These are phyloP conservation scores for Clohesyomyces aquaticus DNA, from an alignment of 495 filamentous ascomycete species.

Conservation along the genomic window DNA sequence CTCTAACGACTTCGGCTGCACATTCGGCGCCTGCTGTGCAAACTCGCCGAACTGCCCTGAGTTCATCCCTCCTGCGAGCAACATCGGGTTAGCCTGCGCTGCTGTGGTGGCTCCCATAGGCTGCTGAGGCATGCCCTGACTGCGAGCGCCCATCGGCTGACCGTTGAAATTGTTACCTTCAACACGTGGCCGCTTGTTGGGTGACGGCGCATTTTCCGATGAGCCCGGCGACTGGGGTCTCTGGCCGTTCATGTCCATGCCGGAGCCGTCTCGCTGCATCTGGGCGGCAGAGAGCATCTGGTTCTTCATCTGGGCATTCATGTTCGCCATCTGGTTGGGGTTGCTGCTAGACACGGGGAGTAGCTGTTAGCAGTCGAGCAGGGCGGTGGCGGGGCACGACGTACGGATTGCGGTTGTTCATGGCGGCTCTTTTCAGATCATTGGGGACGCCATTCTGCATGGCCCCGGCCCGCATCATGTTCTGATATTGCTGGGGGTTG, in stretches of 20 bases:
- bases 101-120: conserved; percentile 20
- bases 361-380: conserved; percentile 42
- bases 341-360: conserved; percentile 55
- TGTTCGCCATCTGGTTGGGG: conserved; percentile 58
- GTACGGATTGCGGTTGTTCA: conserved; percentile 75
- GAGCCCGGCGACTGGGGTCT: conserved; percentile 80
- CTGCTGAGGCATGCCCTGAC: conserved; percentile 52
- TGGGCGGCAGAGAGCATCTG: conserved; percentile 66
- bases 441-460: conserved; percentile 56
- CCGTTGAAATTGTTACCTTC: conserved; percentile 73
- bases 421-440: conserved; percentile 70
- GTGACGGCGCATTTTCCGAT: conserved; percentile 86
- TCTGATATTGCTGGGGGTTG: conserved; percentile 51
- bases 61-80: conserved; percentile 78
- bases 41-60: conserved; percentile 71
- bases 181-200: conserved; percentile 82
- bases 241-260: conserved; percentile 82
- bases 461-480: conserved; percentile 62
- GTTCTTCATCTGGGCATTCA: conserved; percentile 69
- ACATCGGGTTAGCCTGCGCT: conserved; percentile 53
- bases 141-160: conserved; percentile 44
- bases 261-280: conserved; percentile 84
- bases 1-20: conserved; percentile 80
- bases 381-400: conserved; percentile 34
- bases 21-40: conserved; percentile 61